phyloP scores from a whole-genome alignment of 2,329 filamentous ascomycete species.

The Colletotrichum tabaci region DNA sequence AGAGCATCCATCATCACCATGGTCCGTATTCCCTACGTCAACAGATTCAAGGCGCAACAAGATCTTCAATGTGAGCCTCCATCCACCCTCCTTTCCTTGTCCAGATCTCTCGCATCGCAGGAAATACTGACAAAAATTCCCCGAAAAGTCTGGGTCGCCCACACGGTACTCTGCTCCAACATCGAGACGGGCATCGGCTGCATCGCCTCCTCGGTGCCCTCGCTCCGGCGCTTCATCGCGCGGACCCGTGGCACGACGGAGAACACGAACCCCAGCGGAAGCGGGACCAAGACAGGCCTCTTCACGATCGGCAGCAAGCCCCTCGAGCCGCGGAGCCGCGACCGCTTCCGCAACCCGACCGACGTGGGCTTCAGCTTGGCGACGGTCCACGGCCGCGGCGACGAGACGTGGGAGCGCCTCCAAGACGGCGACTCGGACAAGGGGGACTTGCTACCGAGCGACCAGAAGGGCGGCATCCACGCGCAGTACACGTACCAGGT shows the following conservation, averaged over 20 bases:
- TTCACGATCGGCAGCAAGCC: conserved; percentile 42
- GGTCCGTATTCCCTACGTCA: conserved; percentile 45
- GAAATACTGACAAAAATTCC: not conserved
- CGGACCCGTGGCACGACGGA: conserved; percentile 37
- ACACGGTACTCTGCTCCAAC: conserved; percentile 45
- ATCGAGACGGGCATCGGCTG: conserved; percentile 45
- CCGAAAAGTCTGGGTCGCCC: conserved; percentile 41
- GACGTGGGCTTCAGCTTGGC: conserved; percentile 40
- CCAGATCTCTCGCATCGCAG: not conserved
- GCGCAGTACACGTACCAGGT: conserved; percentile 40
- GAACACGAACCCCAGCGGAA: conserved; percentile 24
- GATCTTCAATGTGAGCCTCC: conserved; percentile 37
- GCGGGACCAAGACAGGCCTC: conserved; percentile 23
- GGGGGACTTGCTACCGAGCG: conserved; percentile 32
- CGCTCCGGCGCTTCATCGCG: conserved; percentile 42
- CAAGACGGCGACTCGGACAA: conserved; percentile 42
- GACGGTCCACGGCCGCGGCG: conserved; percentile 36
- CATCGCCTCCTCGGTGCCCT: conserved; percentile 44
- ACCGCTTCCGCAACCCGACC: conserved; percentile 37
- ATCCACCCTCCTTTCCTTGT: too few relatives aligned
- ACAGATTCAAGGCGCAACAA: conserved; percentile 41
- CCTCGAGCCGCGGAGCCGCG: conserved; percentile 29
- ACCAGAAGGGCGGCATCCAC: conserved; percentile 31
- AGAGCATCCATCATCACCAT: conserved; percentile 46
- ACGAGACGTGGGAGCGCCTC: conserved; percentile 42